A percentile compares a stretch with the other conserved stretches of the same genome.
Evolutionary conservation across 176 grass and related monocot genomes (phyloP).

Genomic region (Oryza coarctata): DNA sequence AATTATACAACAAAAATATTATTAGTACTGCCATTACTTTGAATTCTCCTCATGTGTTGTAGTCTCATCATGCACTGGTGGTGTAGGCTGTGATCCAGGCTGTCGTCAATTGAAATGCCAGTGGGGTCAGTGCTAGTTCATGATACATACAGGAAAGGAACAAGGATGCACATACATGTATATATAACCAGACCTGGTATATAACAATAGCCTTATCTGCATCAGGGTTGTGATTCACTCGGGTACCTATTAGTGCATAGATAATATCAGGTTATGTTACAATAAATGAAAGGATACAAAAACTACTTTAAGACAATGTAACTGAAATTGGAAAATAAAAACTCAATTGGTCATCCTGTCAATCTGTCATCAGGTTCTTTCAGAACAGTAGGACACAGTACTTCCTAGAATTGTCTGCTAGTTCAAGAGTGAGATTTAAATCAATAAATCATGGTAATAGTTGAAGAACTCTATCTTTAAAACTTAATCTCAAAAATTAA

Average conservation of each 20-base stretch:
- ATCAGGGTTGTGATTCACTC: constrained; percentile 49
- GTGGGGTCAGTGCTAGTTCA: constrained; percentile 21
- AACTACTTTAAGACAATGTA: background rate
- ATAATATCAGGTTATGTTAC: constrained; percentile 24
- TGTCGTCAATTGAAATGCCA: constrained; percentile 51
- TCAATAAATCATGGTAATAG: background rate
- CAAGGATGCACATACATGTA: background rate
- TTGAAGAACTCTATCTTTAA: background rate
- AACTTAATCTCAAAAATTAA: background rate
- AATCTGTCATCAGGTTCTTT: background rate
- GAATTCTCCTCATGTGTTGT: constrained; percentile 77
- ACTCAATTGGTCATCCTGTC: background rate
- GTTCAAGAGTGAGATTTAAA: background rate
- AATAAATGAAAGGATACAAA: constrained; percentile 31
- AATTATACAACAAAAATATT: background rate
- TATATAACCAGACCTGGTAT: constrained; percentile 71
- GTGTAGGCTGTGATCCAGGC: constrained; percentile 58
- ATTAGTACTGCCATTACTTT: constrained; percentile 53
- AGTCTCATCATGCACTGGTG: constrained; percentile 54
- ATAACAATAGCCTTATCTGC: constrained; percentile 84
- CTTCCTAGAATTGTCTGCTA: background rate
- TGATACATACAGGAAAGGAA: constrained; percentile 9
- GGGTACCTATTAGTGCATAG: constrained; percentile 47
- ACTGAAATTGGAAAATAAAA: background rate
- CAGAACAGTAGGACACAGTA: background rate